These are phyloP conservation scores for Mikania micrantha DNA, from an alignment of 129 eudicot species.

Conservation along the genomic window DNA sequence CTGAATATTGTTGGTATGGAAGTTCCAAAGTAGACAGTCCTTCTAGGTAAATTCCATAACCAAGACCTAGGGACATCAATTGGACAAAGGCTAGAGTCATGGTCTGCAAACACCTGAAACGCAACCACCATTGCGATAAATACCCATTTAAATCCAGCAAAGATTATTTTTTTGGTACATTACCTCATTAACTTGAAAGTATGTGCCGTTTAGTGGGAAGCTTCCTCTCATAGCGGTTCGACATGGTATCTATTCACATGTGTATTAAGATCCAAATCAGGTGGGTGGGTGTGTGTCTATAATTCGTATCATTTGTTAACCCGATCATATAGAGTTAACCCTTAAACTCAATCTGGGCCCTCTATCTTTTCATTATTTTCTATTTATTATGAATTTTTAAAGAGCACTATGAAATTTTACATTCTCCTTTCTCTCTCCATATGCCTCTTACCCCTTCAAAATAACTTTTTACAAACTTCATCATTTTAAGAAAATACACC, in stretches of 20 bases:
- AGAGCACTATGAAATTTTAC: too few relatives aligned
- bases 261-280: conserved; percentile 13
- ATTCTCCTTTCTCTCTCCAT: too few relatives aligned
- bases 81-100: conserved; percentile 76
- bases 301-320: too few relatives aligned
- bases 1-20: conserved; percentile 71
- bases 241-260: conserved; percentile 63
- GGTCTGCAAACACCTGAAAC: conserved; percentile 88
- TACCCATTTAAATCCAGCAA: neutral
- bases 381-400: too few relatives aligned
- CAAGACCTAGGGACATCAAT: conserved; percentile 70
- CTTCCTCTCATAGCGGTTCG: conserved; percentile 98
- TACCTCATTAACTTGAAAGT: conserved; percentile 98
- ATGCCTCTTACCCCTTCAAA: too few relatives aligned
- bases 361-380: too few relatives aligned
- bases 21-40: conserved; percentile 91
- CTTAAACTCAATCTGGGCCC: too few relatives aligned
- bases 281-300: too few relatives aligned
- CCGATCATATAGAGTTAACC: too few relatives aligned
- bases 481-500: too few relatives aligned
- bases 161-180: neutral
- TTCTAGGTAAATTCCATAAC: conserved; percentile 76
- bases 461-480: too few relatives aligned
- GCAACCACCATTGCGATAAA: neutral
- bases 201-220: conserved; percentile 91